Evolutionary conservation across 2,329 filamentous ascomycete genomes (phyloP).

Genomic region (Fusarium solani-melongenae): DNA sequence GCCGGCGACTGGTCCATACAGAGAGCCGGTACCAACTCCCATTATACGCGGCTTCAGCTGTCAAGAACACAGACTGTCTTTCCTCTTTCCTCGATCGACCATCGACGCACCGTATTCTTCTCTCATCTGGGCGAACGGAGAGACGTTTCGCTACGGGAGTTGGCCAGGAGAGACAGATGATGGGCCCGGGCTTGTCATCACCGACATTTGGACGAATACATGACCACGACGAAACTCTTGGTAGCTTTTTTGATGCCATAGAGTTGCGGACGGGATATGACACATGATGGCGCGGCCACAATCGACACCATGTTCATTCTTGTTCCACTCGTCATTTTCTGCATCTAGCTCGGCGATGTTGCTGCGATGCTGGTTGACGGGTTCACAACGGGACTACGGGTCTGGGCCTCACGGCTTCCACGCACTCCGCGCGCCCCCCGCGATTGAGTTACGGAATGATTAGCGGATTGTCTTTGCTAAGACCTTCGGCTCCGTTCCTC

Average conservation of each 20-base stretch:
- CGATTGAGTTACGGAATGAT: slow-evolving; percentile 7
- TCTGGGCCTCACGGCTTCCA: not conserved
- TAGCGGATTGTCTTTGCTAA: slow-evolving; percentile 2
- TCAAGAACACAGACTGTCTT: not conserved
- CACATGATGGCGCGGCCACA: not conserved
- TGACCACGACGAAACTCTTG: not conserved
- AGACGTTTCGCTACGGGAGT: not conserved
- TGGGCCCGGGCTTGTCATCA: not conserved
- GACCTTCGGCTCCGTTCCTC: slow-evolving; percentile 17
- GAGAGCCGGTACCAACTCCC: not conserved
- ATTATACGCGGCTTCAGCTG: not conserved
- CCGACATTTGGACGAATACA: not conserved
- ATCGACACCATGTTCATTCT: not conserved
- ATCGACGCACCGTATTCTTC: not conserved
- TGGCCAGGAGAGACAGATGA: not conserved
- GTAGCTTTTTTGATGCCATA: not conserved
- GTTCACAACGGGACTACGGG: not conserved
- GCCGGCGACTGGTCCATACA: not conserved
- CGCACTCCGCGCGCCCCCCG: not conserved
- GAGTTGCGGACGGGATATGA: not conserved
- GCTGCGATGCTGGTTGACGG: not conserved
- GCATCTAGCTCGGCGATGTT: not conserved
- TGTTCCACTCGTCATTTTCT: not conserved
- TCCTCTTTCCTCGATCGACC: not conserved
- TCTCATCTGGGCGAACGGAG: not conserved